Evolutionary conservation across 129 eudicot species (phyloP).

Genomic region (Rutidosis leptorrhynchoides): DNA sequence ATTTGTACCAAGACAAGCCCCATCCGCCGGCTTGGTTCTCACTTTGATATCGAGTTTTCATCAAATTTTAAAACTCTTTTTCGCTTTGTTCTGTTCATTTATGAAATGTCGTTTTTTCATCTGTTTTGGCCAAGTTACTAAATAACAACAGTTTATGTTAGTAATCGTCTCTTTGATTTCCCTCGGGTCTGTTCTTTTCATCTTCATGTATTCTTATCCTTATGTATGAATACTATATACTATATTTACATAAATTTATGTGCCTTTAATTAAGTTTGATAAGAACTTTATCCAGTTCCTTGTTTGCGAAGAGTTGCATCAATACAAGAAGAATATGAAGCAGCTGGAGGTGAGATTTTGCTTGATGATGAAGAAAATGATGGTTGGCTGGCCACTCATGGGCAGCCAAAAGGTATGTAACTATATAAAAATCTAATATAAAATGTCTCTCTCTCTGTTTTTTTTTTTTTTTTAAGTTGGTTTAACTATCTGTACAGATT

Average conservation of each 20-base stretch:
- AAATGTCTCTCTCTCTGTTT: too few relatives aligned
- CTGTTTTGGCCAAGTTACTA: neutral
- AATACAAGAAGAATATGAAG: slow-evolving; percentile 90
- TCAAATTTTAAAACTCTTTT: neutral
- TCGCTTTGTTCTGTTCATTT: neutral
- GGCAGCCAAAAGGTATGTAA: slow-evolving; percentile 76
- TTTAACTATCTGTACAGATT: slow-evolving; percentile 43
- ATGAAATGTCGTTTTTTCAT: neutral
- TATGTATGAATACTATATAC: neutral
- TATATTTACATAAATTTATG: neutral
- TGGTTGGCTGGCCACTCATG: slow-evolving; percentile 99
- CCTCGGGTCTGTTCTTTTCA: neutral
- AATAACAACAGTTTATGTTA: too few relatives aligned
- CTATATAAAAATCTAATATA: slow-evolving; percentile 2
- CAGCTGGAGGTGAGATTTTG: slow-evolving; percentile 94
- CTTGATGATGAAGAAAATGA: slow-evolving; percentile 84
- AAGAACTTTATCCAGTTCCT: slow-evolving; percentile 53
- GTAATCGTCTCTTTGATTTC: neutral
- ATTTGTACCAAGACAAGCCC: neutral
- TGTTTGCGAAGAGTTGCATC: slow-evolving; percentile 92
- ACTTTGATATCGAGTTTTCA: neutral
- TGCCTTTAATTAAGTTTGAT: slow-evolving; percentile 2
- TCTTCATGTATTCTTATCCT: neutral
- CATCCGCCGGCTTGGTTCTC: neutral
- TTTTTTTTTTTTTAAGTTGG: neutral